Base-by-base conservation (phyloP, 2,329 filamentous ascomycete genomes). In the Fusarium protoensiforme region DNA sequence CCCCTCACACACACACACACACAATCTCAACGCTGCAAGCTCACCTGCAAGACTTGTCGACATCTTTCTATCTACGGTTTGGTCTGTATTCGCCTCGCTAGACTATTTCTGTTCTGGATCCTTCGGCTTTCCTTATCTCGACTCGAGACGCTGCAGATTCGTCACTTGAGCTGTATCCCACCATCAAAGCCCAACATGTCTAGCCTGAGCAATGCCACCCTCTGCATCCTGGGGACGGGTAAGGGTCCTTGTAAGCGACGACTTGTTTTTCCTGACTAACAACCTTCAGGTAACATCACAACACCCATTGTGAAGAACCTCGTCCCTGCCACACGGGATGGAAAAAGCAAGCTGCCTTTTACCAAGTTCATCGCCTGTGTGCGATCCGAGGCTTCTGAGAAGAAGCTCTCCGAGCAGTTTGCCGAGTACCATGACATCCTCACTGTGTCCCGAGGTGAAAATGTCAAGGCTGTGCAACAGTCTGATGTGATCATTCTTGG, bases 401-500 rank as follows among this genome's bases (percentile, higher is more conserved):
- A 73, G 1, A 61, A 72, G 2, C 66, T 82, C 3, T 68, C 53
- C 8, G 58, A 71, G 3, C 65, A 67, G 5, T 80, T 81, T n/a
- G 51, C 65, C 5, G 41, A 65, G n/a, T 64, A 73, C 13, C 43
- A 22, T 10, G 59, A 65, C 9, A 58, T 65, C 0, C n/a, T 81
- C 3, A 59, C 59, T 0, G 73, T 81, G 2, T 75, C 83, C 2
- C 78, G 78, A 5, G 80, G 81, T 7, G 79, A 81, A 2, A 80
- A 83, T 59, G 73, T 80, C 41, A 74, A 77, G 14, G 85, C 84
- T 4, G 76, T 81, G 0, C 65, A 80, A 22, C 67, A 75, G 1
- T 80, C 85, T 5, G 78, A 85, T 13, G 80, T 87, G 1, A 68
- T 87, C 2, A 81, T 89, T 2, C 79, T 89, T 2, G 87, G 79